Evolutionary conservation across 2,329 filamentous ascomycete species (phyloP), one percentile per base, ranked within the genome.

Genomic region (Hypoxylon sp.): DNA sequence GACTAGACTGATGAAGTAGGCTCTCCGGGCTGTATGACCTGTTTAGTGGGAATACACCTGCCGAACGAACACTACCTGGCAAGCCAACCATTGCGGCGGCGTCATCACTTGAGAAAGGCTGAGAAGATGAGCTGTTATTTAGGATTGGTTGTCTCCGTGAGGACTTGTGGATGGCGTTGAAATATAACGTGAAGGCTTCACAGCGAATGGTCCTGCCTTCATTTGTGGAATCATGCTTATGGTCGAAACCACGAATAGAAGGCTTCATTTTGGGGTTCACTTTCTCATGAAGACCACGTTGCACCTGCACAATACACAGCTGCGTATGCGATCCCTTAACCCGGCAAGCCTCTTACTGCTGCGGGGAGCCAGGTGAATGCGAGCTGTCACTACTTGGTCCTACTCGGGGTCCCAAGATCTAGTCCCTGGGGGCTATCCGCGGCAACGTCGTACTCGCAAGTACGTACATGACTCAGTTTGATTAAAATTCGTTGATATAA

Each of bases 1-100:
- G 59, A 35, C 54, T 62, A 54, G 62, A 65, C 62, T 52, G 54
- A 68, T 61, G 29, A 51, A 59, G 57, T 32, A 65, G 48, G 32
- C 44, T 37, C 19, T 42, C 46, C 53, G 61, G 21, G 46, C 44
- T 53, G 42, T 62, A 52, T 50, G 61, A 62, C 53, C 47, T 62
- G 35, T 44, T 37, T 8, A 46, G 32, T 62, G 19, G 56, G 57
- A 60, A 57, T 11, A 53, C 61, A 65, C 59, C 39, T 59, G 52
- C 61, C 53, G 46, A 55, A 47, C 31, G n/a, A 51, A 56, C 39
- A 52, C 51, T 65, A 50, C 46, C 54, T 44, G 44, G 39, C 24
- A 21, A 53, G 56, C 44, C 57, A 58, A 56, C 52, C 50, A 55
- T 62, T 44, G 50, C 31, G 54, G 31, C 51, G 50, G 48, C 48